Evolutionary conservation across 345 rosid genomes (phyloP).

Genomic region (Linum usitatissimum): DNA sequence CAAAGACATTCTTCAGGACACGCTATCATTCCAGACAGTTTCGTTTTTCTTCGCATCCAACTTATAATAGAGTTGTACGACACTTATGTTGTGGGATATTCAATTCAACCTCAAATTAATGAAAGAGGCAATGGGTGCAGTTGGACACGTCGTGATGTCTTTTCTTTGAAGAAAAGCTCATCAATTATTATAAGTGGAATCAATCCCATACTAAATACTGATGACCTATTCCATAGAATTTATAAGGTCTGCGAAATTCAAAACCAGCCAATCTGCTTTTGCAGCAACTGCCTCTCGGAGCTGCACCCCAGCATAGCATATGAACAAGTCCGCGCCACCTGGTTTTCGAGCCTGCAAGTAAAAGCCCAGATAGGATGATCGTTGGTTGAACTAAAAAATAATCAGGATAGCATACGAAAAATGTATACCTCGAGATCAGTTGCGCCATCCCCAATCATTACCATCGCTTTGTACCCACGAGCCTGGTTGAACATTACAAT

Average conservation of each 20-base stretch:
- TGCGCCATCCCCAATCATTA: slow-evolving; percentile 98
- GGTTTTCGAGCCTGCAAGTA: slow-evolving; percentile 58
- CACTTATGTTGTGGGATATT: no score
- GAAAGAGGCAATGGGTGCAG: no score
- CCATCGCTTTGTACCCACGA: slow-evolving; percentile 56
- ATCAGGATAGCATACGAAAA: not conserved
- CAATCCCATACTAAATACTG: no score
- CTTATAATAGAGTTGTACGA: no score
- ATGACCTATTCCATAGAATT: slow-evolving; percentile 35
- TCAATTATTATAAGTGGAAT: no score
- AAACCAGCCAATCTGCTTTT: slow-evolving; percentile 86
- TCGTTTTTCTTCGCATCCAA: no score
- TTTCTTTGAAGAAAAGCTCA: no score
- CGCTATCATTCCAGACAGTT: no score
- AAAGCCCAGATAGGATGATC: not conserved
- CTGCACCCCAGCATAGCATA: slow-evolving; percentile 85
- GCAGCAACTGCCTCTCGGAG: slow-evolving; percentile 74
- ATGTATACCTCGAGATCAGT: slow-evolving; percentile 77
- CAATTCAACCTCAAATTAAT: no score
- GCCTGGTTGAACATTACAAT: slow-evolving; percentile 31
- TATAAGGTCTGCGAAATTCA: slow-evolving; percentile 46
- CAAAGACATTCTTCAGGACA: no score
- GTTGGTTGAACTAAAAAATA: not conserved
- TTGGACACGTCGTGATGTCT: no score
- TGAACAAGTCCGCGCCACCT: slow-evolving; percentile 82